phyloP scores from a whole-genome alignment of 768 basidiomycete genomes.

The Agaricus blazei region DNA sequence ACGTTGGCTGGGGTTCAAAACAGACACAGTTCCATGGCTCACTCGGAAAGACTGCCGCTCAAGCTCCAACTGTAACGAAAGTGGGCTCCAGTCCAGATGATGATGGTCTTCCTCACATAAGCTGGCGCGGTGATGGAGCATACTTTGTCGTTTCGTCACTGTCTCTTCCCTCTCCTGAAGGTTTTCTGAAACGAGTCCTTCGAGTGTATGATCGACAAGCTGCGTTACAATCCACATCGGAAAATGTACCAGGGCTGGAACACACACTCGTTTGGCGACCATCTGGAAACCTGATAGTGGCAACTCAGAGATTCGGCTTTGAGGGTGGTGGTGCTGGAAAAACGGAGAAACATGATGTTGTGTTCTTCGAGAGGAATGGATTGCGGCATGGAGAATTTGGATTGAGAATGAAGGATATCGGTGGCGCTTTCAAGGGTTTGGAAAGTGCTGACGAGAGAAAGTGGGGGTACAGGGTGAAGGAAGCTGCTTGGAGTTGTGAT shows the following conservation, averaged over 20 bases:
- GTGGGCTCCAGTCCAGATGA: slow-evolving; percentile 65
- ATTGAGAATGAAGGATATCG: slow-evolving; percentile 35
- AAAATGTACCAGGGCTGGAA: slow-evolving; percentile 79
- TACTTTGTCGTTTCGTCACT: slow-evolving; percentile 83
- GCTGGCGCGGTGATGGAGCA: slow-evolving; percentile 92
- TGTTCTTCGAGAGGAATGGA: slow-evolving; percentile 96
- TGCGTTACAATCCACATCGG: slow-evolving; percentile 77
- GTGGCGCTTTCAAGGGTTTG: slow-evolving; percentile 28
- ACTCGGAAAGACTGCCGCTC: slow-evolving; percentile 79
- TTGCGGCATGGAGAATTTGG: slow-evolving; percentile 87
- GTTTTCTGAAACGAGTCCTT: slow-evolving; percentile 43
- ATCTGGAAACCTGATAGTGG: slow-evolving; percentile 79
- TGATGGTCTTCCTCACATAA: slow-evolving; percentile 64
- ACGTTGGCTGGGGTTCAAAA: slow-evolving; percentile 97
- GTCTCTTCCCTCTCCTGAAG: slow-evolving; percentile 31
- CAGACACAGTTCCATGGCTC: slow-evolving; percentile 98
- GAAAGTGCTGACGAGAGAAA: slow-evolving; percentile 26
- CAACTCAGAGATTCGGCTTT: slow-evolving; percentile 77
- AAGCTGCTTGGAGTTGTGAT: slow-evolving; percentile 84
- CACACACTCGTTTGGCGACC: slow-evolving; percentile 81
- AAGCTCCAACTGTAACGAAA: slow-evolving; percentile 34
- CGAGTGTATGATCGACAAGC: slow-evolving; percentile 76
- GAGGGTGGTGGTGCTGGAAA: slow-evolving; percentile 64
- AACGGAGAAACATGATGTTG: slow-evolving; percentile 73
- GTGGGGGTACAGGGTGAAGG: slow-evolving; percentile 71